phyloP scores from a whole-genome alignment of 73 alveolate genomes.

The Paramecium primaurelia region DNA sequence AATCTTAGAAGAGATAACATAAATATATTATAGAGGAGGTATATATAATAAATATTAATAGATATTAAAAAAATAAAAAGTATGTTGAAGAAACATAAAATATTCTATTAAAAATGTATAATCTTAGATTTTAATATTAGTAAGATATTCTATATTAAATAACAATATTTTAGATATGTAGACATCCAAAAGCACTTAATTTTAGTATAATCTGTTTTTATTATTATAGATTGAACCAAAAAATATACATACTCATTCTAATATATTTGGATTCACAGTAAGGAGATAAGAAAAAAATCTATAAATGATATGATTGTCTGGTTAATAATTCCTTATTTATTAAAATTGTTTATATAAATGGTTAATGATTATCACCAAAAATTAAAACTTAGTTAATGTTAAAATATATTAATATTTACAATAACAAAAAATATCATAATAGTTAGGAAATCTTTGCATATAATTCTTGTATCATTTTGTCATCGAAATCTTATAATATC shows the following conservation, averaged over 20 bases:
- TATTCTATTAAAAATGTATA: background rate
- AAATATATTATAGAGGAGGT: too few relatives aligned
- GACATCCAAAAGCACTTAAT: conserved; percentile 52
- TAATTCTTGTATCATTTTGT: background rate
- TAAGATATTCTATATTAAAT: background rate
- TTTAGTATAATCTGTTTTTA: too few relatives aligned
- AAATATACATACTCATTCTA: too few relatives aligned
- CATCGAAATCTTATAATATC: background rate
- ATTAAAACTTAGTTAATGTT: too few relatives aligned
- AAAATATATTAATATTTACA: background rate
- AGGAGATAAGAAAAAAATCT: background rate
- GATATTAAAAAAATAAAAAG: background rate
- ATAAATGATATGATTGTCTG: conserved; percentile 17
- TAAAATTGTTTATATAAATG: too few relatives aligned
- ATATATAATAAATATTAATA: too few relatives aligned
- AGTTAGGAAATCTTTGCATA: background rate
- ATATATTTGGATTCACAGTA: background rate
- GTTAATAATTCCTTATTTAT: conserved; percentile 21
- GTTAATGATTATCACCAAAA: too few relatives aligned
- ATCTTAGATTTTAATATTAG: conserved; percentile 16
- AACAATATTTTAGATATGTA: background rate
- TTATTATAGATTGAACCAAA: background rate
- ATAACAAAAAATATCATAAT: background rate
- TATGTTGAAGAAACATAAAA: background rate
- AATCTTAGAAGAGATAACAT: too few relatives aligned